Conservation (phyloP, 306 rosid species). For the Vigna mungo region DNA sequence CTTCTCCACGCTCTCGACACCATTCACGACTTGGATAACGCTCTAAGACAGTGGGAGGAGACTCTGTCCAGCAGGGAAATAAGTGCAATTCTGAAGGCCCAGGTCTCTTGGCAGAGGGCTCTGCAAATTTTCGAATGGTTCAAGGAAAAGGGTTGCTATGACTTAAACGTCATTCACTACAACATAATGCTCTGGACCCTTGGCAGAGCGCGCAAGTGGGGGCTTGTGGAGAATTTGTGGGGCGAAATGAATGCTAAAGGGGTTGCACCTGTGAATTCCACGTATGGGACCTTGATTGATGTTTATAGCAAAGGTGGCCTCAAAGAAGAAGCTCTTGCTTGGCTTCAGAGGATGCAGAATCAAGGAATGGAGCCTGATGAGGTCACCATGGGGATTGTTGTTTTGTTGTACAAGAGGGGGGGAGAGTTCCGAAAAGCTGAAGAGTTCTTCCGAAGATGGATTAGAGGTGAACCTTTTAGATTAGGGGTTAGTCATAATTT, state of each 20-base stretch:
- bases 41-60: constrained; percentile 66
- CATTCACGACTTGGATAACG: constrained; percentile 66
- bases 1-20: constrained; percentile 62
- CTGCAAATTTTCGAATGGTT: constrained; percentile 81
- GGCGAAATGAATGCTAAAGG: constrained; percentile 69
- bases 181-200: constrained; percentile 69
- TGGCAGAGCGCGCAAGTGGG: constrained; percentile 74
- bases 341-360: constrained; percentile 74
- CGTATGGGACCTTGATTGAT: constrained; percentile 86
- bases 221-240: constrained; percentile 65
- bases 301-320: constrained; percentile 76
- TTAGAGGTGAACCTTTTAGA: constrained; percentile 43
- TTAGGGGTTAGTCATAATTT: constrained; percentile 26
- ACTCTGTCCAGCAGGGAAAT: constrained; percentile 66
- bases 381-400: constrained; percentile 78
- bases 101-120: constrained; percentile 68
- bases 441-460: constrained; percentile 71
- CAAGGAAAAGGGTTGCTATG: constrained; percentile 63
- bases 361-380: constrained; percentile 84
- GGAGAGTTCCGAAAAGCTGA: constrained; percentile 73
- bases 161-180: constrained; percentile 79
- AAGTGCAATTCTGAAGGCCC: constrained; percentile 77
- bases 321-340: constrained; percentile 67
- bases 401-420: constrained; percentile 73
- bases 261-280: constrained; percentile 72